Conservation (phyloP, 2,329 filamentous ascomycete genomes). For the Orbilia blumenaviensis region DNA sequence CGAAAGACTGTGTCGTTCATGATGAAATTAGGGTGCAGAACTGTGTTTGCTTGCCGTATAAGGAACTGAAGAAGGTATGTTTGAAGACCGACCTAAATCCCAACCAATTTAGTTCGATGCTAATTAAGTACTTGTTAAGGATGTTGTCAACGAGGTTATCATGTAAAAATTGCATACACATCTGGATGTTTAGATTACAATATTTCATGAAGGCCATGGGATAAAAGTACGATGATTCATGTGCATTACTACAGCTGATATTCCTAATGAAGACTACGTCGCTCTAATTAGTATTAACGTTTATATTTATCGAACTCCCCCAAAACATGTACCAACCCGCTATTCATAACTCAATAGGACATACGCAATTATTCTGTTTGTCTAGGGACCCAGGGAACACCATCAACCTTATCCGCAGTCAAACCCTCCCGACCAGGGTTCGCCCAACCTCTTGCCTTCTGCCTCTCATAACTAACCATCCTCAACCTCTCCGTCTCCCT, state of each 20-base stretch:
- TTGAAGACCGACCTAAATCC: slow-evolving; percentile 64
- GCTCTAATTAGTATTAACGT: neutral
- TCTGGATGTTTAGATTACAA: neutral
- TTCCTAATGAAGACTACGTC: neutral
- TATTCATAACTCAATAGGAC: neutral
- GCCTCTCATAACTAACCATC: slow-evolving; percentile 68
- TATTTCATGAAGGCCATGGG: neutral
- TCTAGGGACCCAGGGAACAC: slow-evolving; percentile 46
- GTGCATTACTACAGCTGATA: neutral
- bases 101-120: neutral
- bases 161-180: slow-evolving; percentile 72
- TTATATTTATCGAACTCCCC: neutral
- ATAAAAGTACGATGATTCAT: slow-evolving; percentile 7
- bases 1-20: slow-evolving; percentile 92
- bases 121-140: slow-evolving; percentile 64
- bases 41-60: slow-evolving; percentile 95
- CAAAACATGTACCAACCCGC: neutral
- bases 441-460: slow-evolving; percentile 67
- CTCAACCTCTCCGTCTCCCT: slow-evolving; percentile 67
- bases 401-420: slow-evolving; percentile 62
- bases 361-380: neutral
- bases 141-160: slow-evolving; percentile 87
- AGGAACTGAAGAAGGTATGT: slow-evolving; percentile 83
- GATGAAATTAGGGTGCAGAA: slow-evolving; percentile 97
- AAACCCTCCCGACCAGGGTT: slow-evolving; percentile 65